Evolutionary conservation across 2,329 filamentous ascomycete species (phyloP).

Genomic region (Exophiala dermatitidis): DNA sequence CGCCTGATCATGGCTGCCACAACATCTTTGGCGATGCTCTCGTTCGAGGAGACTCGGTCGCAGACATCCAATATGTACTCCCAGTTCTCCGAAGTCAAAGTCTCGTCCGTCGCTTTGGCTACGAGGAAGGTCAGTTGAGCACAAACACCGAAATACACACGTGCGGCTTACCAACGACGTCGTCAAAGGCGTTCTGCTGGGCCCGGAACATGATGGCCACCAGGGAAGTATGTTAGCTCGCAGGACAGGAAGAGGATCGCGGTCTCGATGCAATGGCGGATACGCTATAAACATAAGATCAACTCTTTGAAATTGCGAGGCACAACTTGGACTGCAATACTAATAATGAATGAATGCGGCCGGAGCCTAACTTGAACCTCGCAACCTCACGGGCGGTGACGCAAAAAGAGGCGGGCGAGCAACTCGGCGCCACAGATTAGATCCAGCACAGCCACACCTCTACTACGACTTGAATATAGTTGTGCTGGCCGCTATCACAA

Average conservation of each 20-base stretch:
- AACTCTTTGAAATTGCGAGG: neutral
- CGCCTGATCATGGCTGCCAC: slow-evolving; percentile 87
- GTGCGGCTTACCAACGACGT: slow-evolving; percentile 55
- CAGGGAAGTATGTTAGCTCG: neutral
- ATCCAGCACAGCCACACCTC: neutral
- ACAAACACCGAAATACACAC: neutral
- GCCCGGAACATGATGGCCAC: slow-evolving; percentile 48
- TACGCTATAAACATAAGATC: neutral
- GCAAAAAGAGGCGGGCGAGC: slow-evolving; percentile 1
- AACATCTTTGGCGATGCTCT: slow-evolving; percentile 58
- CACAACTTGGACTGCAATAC: neutral
- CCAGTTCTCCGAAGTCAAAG: slow-evolving; percentile 81
- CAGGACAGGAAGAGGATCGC: neutral
- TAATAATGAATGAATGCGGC: neutral
- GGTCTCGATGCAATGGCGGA: neutral
- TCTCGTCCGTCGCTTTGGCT: slow-evolving; percentile 93
- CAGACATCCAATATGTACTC: slow-evolving; percentile 61
- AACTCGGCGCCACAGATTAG: slow-evolving; percentile 1
- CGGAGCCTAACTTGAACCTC: slow-evolving; percentile 4
- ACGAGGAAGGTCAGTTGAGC: slow-evolving; percentile 28
- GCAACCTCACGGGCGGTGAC: neutral
- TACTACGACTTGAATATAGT: too few species aligned
- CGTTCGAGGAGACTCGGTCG: slow-evolving; percentile 49
- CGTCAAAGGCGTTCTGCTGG: slow-evolving; percentile 63
- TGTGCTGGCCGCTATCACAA: neutral